These are phyloP conservation scores for Amanita thiersii DNA, from an alignment of 768 basidiomycete genomes.

Conservation along the genomic window DNA sequence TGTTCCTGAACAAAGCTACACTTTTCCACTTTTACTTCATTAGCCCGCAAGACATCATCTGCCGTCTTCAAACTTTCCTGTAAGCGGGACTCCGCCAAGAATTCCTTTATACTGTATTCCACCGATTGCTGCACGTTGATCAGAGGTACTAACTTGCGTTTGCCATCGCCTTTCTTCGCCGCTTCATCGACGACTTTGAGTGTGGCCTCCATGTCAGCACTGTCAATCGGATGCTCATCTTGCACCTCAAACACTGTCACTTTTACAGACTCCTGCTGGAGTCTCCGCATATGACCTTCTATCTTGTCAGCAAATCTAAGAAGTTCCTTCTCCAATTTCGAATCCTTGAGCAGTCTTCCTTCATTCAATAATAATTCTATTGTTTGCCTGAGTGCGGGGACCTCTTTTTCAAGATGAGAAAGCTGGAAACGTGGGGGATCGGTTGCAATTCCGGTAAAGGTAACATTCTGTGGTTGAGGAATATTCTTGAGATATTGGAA, in stretches of 20 bases:
- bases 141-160: slow-evolving; percentile 24
- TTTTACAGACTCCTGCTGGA: slow-evolving; percentile 1
- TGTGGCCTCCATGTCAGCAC: slow-evolving; percentile 12
- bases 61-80: too few species aligned
- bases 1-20: background rate
- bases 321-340: slow-evolving; percentile 13
- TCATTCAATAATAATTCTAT: slow-evolving; percentile 16
- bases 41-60: background rate
- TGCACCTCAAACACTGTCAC: slow-evolving; percentile 3
- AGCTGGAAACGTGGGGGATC: slow-evolving; percentile 8
- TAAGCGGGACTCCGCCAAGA: too few species aligned
- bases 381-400: slow-evolving; percentile 17
- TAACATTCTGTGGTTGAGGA: slow-evolving; percentile 5
- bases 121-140: slow-evolving; percentile 30
- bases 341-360: slow-evolving; percentile 17
- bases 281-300: slow-evolving; percentile 17
- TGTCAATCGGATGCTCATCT: slow-evolving; percentile 11
- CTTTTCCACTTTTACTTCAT: background rate
- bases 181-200: slow-evolving; percentile 15
- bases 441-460: slow-evolving; percentile 6
- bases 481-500: slow-evolving; percentile 9
- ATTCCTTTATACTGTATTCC: slow-evolving; percentile 15
- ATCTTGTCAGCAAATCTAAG: slow-evolving; percentile 18
- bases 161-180: slow-evolving; percentile 9
- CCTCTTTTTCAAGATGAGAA: slow-evolving; percentile 14